Base-by-base conservation (phyloP, 1,284 basidiomycete species). In the Lentinus polychrous region DNA sequence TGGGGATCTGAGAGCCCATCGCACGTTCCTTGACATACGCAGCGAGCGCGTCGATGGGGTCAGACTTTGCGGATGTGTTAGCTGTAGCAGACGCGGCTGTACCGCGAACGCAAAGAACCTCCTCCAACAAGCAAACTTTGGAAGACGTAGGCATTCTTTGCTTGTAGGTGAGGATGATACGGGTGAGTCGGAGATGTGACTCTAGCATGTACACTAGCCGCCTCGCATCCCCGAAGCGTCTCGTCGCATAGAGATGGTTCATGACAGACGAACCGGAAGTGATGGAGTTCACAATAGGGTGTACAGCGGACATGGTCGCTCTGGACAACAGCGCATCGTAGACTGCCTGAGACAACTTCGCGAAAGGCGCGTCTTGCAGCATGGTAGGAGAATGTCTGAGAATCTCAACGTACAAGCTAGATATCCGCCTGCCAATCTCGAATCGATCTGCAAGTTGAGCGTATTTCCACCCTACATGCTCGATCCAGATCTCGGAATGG, bases 401-500 rank as follows among this genome's bases (percentile, higher is more conserved):
- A 12, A 92, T 75, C 41, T 79, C 73, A 3, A 75, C 66, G 59
- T 88, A 91, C 31, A 94, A 67, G 5, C 72, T 68, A 4, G 81
- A 75, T 41, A 91, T 74, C 22, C 81, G 73, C 50, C 74, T 70
- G 10, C 84, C 85, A 44, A 94, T 85, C 66, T 90, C 86, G 59
- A 91, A 91, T 33, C 86, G 73, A 57, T 93, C 86, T 6, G 83
- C 80, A 8, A 91, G 67, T 51, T 82, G 82, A 1, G 72, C 70
- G 56, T 91, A 94, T 60, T 86, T 83, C 92, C 92, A 94, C 5
- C 79, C 76, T 43, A 82, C 66, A 60, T 91, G 84, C 56, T 89
- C 86, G 0, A 86, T 75, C 91, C 92, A 94, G 24, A 94, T 81
- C 61, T 90, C 86, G 18, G 83, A 81, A 57, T 90, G 86, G 8